Conservation (phyloP, 495 filamentous ascomycete genomes). For the Chaetomidium leptoderma region DNA sequence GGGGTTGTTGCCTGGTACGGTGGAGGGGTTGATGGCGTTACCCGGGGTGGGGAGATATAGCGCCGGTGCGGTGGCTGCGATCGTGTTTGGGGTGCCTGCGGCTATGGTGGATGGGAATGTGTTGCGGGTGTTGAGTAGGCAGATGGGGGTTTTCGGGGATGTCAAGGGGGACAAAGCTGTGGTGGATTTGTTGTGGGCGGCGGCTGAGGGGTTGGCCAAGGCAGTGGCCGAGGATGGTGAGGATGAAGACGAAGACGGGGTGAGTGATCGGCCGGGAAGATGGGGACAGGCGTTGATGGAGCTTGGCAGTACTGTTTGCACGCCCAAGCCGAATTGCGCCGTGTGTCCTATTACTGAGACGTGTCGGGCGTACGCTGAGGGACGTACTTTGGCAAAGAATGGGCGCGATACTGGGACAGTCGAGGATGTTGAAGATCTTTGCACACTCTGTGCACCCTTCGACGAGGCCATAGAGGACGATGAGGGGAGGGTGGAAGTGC, state of each 20-base stretch:
- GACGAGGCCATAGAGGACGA: conserved; percentile 23
- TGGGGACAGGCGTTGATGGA: conserved; percentile 51
- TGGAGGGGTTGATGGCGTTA: conserved; percentile 32
- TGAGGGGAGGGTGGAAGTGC: neutral
- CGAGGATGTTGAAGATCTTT: conserved; percentile 42
- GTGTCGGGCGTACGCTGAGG: conserved; percentile 43
- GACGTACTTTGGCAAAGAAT: conserved; percentile 24
- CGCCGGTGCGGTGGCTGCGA: conserved; percentile 44
- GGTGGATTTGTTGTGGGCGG: conserved; percentile 41
- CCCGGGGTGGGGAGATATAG: conserved; percentile 47
- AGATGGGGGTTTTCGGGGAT: conserved; percentile 40
- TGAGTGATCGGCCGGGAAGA: conserved; percentile 37
- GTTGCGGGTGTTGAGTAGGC: conserved; percentile 41
- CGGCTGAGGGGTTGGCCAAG: conserved; percentile 38
- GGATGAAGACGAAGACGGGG: conserved; percentile 5
- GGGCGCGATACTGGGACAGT: neutral
- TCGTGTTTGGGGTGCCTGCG: conserved; percentile 41
- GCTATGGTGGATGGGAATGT: conserved; percentile 51
- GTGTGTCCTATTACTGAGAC: conserved; percentile 40
- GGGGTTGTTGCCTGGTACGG: conserved; percentile 34
- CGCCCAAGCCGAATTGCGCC: conserved; percentile 43
- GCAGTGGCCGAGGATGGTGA: conserved; percentile 32
- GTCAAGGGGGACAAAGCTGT: conserved; percentile 38
- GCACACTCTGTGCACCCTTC: conserved; percentile 36
- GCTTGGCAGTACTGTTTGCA: conserved; percentile 45